Evolutionary conservation across 495 filamentous ascomycete genomes (phyloP), one percentile per base, ranked within the genome.

Genomic region (Pyronema domesticum): DNA sequence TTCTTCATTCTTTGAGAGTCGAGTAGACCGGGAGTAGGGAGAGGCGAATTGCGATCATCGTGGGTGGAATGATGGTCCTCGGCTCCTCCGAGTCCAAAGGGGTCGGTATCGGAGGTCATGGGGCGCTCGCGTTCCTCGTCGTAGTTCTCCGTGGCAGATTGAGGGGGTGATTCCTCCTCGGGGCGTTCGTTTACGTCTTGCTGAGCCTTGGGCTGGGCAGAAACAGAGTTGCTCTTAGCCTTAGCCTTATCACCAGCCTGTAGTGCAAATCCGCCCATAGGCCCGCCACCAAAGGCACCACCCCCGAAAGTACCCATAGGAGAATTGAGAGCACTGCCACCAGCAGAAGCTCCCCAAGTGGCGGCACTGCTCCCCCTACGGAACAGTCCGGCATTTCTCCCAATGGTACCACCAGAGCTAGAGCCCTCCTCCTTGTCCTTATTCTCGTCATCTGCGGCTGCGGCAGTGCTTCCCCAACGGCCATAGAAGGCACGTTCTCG

Each of bases 51-150:
- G 9, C 52, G 13, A 56, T 46, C 69, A 66, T 49, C 70, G 67
- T 53, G 66, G 56, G 40, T 68, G 61, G 49, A 66, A 13, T 61
- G 76, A 10, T 59, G 76, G 63, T 95, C 89, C 1, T 83, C 87
- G 3, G 43, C 44, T 10, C 56, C 60, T 18, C 59, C 55, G 19
- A 55, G 44, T 9, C 73, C 75, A 59, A 88, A 94, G 0, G 86
- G 85, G 67, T 94, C 89, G 2, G 84, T 88, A 60, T 91, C 86
- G 56, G 82, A 65, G 43, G 63, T 65, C 59, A 60, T 66, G 82
- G 54, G 85, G 70, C 51, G 72, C 73, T 53, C 77, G 68, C 54
- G 72, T 69, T 76, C 75, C 73, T 57, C 67, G 46, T 57, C 71
- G 17, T 43, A 43, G 17, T 43, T 17, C 11, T 53, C 35, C 8